Base-by-base conservation (phyloP, 352 stramenopile species). In the Pythium vanterpoolii region DNA sequence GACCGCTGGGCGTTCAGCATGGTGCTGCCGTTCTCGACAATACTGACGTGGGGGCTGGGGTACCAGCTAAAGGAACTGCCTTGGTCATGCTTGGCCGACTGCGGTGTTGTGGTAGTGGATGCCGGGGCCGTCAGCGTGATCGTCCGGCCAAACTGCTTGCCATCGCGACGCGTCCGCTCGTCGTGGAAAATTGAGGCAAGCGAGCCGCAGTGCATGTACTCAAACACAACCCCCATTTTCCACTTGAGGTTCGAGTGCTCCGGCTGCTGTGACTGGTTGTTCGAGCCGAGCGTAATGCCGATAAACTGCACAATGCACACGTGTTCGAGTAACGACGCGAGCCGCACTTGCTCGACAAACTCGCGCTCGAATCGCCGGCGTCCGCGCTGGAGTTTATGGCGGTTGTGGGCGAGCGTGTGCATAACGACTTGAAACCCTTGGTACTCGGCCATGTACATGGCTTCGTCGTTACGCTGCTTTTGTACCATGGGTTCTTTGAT, bases 291-390 rank as follows among this genome's bases (percentile, higher is more conserved):
- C 5, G 77, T 88, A n/a, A 91, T 51, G 1, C 81, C 81, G 55
- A 91, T 87, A 56, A 91, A 91, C 62, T 91, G 81, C 21, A 91
- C 81, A 54, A 91, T 83, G 1, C 73, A 84, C 26, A 76, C 64
- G 33, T 91, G 81, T 26, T 91, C 81, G 0, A 91, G 53, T 3
- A 71, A 60, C 1, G 79, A 76, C 21, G 81, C 79, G 16, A 91
- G 59, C 6, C 81, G 79, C 16, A 89, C 82, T 62, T 88, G 81
- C 58, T 87, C 81, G 1, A 91, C 63, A 33, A 88, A 89, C 47
- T 69, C 72, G 27, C 70, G 70, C 58, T 91, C 81, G 0, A 74
- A 47, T 9, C 72, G 67, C 6, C 56, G 49, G 14, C 56, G 55
- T n/a, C 60, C 60, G 10, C 58, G 56, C 11, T 69, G 51, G 46